Base-by-base conservation (phyloP, 768 basidiomycete genomes). In the Gloeophyllum trabeum region DNA sequence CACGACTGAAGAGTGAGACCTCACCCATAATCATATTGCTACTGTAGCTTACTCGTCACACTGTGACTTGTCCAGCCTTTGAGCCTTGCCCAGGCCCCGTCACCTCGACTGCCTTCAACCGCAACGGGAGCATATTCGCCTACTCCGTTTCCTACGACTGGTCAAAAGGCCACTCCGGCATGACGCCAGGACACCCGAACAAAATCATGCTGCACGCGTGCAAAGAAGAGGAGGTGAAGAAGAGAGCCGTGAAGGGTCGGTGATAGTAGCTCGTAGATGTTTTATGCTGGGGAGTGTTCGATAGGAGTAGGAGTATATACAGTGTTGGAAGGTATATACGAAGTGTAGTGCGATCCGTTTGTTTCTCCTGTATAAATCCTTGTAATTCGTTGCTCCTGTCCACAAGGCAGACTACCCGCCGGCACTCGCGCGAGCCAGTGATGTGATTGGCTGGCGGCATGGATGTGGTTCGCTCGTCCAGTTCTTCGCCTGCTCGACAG, bases 121-220 rank as follows among this genome's bases (percentile, higher is more conserved):
- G 82, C 46, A 87, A 75, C 20, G 89, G 89, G 22, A 79, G 68
- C 23, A 86, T 96, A 48, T 89, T 96, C 54, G 93, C 91, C 0
- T 96, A 96, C 50, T 83, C 90, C 1, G 62, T 94, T 19, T 90
- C 89, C 10, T 94, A 94, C 49, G 91, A 94, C 54, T 94, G 91
- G 91, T 85, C 81, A 13, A 91, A 91, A 56, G 89, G 90, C 5
- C 85, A 91, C 57, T 77, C 79, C 10, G 91, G 90, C 18, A 88
- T 83, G 72, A 81, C 81, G 4, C 69, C 73, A 2, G 65, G 67
- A 5, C 66, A 72, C 46, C 76, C 80, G 14, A 89, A 88, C 64
- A 88, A 90, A 60, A 59, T 91, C 50, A 81, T 85, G 76, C 54
- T 91, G 50, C 86, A 89, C 54, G 77, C 79, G 18, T 83, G 81